Conservation (phyloP, 2,329 filamentous ascomycete species). For the Verticillium albo-atrum region DNA sequence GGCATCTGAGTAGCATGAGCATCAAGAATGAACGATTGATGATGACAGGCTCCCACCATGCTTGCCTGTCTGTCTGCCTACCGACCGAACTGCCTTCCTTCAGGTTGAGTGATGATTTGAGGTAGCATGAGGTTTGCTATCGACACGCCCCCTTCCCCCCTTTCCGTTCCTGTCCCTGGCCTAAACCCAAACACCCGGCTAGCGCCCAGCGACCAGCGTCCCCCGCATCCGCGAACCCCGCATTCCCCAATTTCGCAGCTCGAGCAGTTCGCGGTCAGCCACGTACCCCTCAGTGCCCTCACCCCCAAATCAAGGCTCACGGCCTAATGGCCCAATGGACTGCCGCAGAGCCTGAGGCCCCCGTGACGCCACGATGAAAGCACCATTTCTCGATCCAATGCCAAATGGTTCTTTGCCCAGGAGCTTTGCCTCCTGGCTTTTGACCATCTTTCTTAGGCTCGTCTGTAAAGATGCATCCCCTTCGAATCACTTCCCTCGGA, state of each 20-base stretch:
- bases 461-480: neutral
- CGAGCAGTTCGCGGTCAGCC: neutral
- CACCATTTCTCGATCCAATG: neutral
- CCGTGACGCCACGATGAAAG: neutral
- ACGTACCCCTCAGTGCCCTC: neutral
- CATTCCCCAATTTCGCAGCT: neutral
- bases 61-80: constrained; percentile 4
- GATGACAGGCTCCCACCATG: neutral
- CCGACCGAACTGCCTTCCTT: too few relatives aligned
- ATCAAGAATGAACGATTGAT: neutral
- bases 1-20: neutral
- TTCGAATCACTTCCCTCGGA: too few relatives aligned
- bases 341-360: too few relatives aligned
- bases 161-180: neutral
- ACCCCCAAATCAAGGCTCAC: neutral
- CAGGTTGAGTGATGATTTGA: too few relatives aligned
- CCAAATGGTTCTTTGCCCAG: neutral
- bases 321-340: too few relatives aligned
- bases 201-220: neutral
- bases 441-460: neutral
- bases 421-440: neutral
- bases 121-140: constrained; percentile 4
- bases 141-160: constrained; percentile 4
- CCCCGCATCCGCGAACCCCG: neutral
- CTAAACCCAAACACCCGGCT: neutral